Evolutionary conservation across 2,329 filamentous ascomycete species (phyloP).

Genomic region (Cytospora leucostoma): DNA sequence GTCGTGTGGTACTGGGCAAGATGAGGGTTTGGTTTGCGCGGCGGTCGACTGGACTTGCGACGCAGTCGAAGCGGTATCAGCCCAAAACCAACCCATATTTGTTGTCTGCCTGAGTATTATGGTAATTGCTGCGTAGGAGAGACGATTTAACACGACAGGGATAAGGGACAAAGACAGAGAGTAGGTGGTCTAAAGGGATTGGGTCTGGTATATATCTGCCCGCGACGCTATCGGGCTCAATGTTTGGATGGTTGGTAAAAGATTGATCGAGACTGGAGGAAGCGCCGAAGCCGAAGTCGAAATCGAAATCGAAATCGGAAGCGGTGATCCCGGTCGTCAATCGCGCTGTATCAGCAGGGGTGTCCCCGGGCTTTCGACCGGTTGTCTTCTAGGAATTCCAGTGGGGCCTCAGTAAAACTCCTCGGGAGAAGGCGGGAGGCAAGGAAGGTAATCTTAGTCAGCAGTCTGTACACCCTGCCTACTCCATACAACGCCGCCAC

Average conservation of each 20-base stretch:
- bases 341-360: too few species aligned
- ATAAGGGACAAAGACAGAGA: neutral
- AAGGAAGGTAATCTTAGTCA: neutral
- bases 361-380: too few species aligned
- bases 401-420: constrained; percentile 7
- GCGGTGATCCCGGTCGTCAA: constrained; percentile 11
- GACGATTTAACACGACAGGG: neutral
- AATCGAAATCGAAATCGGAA: neutral
- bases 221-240: neutral
- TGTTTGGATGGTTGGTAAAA: constrained; percentile 18
- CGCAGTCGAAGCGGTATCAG: constrained; percentile 46
- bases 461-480: neutral
- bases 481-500: neutral
- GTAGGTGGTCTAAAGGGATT: neutral
- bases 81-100: constrained; percentile 66
- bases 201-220: neutral
- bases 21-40: constrained; percentile 22
- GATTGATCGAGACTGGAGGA: constrained; percentile 19
- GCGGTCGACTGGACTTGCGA: constrained; percentile 27
- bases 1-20: constrained; percentile 29
- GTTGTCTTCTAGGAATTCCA: constrained; percentile 19
- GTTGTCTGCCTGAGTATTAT: neutral
- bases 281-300: neutral
- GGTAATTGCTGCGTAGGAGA: neutral
- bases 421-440: constrained; percentile 13